Evolutionary conservation across 805 yeast species (phyloP), one percentile per base, ranked within the genome.

Genomic region (Candida alai): DNA sequence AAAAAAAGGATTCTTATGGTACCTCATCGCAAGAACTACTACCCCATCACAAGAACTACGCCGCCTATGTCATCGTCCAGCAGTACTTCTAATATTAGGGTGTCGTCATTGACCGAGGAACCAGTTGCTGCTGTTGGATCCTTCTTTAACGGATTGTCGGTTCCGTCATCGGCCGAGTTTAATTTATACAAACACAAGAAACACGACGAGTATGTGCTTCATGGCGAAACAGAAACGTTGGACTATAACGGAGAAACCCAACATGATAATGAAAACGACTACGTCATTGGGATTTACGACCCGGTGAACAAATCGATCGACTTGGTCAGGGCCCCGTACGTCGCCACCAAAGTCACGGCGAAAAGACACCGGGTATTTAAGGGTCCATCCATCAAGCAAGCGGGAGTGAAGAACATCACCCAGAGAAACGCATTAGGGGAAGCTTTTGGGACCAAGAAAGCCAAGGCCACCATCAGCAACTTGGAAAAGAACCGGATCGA

Each of bases 361-460:
- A 76, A 77, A 52, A 65, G 77, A 3, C 73, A 71, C 46, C 74
- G 79, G 48, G 61, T 61, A 28, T 68, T 68, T 41, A 64, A 65
- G 29, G 84, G 86, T 5, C 93, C 93, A 15, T 59, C 68, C 17
- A 69, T 85, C 37, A 77, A 74, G 60, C 83, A 76, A 54, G 60
- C 64, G 6, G 74, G 74, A 21, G 62, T 64, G 24, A 61, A 65
- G 41, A 61, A 71, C 47, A 65, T 73, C 39, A 64, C 69, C 12
- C 86, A 85, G 61, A 76, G 97, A 56, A 84, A 76, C 37, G 83
- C 86, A 2, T 72, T 93, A 52, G 98, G 98, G 52, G 90, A 87
- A 61, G 94, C 93, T 3, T 93, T 93, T 49, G 98, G 98, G 72
- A 90, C 98, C 38, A 89, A 85, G 65, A 89, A 80, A 65, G 97